Evolutionary conservation across 139 green algal genomes (phyloP), one percentile per base, ranked within the genome.

Genomic region (Tetratostichococcus sp.): DNA sequence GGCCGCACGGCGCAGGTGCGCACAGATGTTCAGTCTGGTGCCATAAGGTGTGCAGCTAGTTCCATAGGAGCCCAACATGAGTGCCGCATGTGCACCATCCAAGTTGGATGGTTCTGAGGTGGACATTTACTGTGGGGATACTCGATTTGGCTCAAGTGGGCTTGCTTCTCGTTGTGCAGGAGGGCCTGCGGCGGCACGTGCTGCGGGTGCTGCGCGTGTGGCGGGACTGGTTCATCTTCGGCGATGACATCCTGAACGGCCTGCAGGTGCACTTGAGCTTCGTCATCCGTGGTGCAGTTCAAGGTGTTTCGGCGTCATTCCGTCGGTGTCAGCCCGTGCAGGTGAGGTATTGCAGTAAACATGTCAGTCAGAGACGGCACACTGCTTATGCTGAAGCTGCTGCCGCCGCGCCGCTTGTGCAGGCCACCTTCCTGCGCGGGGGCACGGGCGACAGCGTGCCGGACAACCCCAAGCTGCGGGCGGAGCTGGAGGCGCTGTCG

Each of bases 231-330:
- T 97, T 88, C 83, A 87, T 97, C 58, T 97, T 97, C 81, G 80
- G 75, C 5, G 91, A 97, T 42, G 93, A 97, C 77, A 96, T 87
- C 82, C 76, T 97, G 19, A 94, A 95, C 42, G 93, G 93, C 30
- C 81, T 97, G 43, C 91, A 95, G 86, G 88, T 88, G 67, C 1
- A 74, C 28, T 17, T 58, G 32, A 11, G 2, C 65, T 35, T 70
- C 6, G 16, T 66, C 50, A 62, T 17, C 50, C 17, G 2, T 14
- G 8, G 39, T 50, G 39, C 8, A 50, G 39, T 22, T 8, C 39
- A 50, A 22, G 8, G 8, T 50, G 39, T 14, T 50, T 50, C 8
- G n/a, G n/a, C n/a, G n/a, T n/a, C n/a, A n/a, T n/a, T n/a, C n/a
- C n/a, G n/a, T n/a, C n/a, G n/a, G n/a, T n/a, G n/a, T n/a, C n/a